Percentiles rank a stretch among this genome's conserved stretches.
Evolutionary conservation across 768 basidiomycete genomes (phyloP).

Genomic region (Cubamyces sp.): DNA sequence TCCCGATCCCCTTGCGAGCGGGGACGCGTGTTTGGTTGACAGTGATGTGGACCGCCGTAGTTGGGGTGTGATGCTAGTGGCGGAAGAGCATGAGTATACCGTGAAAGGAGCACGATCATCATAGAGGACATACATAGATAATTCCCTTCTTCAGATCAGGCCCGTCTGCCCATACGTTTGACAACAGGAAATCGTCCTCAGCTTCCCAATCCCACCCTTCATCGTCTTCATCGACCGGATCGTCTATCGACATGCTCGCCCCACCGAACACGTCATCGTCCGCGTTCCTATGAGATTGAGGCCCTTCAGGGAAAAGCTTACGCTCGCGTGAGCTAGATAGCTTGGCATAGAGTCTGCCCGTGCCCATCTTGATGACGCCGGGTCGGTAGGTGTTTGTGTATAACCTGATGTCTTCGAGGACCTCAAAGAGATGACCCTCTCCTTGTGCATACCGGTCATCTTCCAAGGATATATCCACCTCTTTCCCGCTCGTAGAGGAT

Average conservation of each 20-base stretch:
- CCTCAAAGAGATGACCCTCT: slow-evolving; percentile 63
- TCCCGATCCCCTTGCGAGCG: slow-evolving; percentile 58
- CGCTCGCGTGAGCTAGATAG: slow-evolving; percentile 39
- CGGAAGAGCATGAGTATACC: not conserved
- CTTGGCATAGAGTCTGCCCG: slow-evolving; percentile 29
- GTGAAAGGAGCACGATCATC: not conserved
- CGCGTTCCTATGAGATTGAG: slow-evolving; percentile 10
- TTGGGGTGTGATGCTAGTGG: slow-evolving; percentile 54
- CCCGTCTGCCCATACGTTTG: slow-evolving; percentile 57
- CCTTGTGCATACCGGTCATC: slow-evolving; percentile 17
- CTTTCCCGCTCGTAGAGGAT: not conserved
- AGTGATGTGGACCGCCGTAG: slow-evolving; percentile 64
- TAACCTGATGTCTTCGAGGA: slow-evolving; percentile 51
- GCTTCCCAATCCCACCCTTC: slow-evolving; percentile 69
- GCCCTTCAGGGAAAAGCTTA: slow-evolving; percentile 35
- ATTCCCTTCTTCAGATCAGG: slow-evolving; percentile 51
- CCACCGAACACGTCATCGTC: slow-evolving; percentile 17
- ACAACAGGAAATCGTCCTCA: slow-evolving; percentile 67
- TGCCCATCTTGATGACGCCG: slow-evolving; percentile 52
- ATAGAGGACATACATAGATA: slow-evolving; percentile 56
- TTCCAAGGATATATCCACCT: not conserved
- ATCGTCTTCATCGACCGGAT: slow-evolving; percentile 37
- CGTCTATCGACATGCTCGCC: not conserved
- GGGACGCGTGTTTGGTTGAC: slow-evolving; percentile 56
- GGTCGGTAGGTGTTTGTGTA: slow-evolving; percentile 41